These are phyloP conservation scores for Takashimella tepidaria DNA, from an alignment of 1,284 basidiomycete genomes.

Conservation along the genomic window DNA sequence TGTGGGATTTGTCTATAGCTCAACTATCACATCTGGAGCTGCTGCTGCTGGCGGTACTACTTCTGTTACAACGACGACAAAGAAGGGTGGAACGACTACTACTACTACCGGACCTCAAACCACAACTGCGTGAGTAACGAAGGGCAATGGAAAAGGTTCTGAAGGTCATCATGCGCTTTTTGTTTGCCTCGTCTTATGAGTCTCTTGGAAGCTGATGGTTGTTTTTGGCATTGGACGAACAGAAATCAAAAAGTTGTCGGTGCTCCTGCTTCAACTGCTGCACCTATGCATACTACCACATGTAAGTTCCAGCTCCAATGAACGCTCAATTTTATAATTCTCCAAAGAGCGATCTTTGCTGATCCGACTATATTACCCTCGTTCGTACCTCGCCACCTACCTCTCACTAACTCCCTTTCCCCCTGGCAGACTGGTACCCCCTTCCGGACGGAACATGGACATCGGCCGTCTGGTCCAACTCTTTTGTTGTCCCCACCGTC, in stretches of 20 bases:
- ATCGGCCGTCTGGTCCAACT: constrained; percentile 29
- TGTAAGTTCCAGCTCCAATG: no score
- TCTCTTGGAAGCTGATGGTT: constrained; percentile 3
- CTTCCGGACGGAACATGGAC: constrained; percentile 28
- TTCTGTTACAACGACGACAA: neutral
- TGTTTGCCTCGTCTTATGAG: no score
- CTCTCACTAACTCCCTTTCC: neutral
- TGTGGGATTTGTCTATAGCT: neutral
- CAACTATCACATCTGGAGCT: neutral
- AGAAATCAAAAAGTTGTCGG: constrained; percentile 17
- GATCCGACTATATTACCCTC: neutral
- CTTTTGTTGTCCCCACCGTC: constrained; percentile 24
- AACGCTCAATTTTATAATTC: no score
- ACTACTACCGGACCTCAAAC: neutral
- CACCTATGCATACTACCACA: constrained; percentile 31
- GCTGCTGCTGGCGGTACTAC: neutral
- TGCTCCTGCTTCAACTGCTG: constrained; percentile 10
- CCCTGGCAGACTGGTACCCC: constrained; percentile 27
- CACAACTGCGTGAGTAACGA: neutral
- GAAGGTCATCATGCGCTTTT: no score
- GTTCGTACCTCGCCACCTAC: neutral
- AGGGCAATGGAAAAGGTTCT: no score
- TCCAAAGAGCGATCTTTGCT: no score
- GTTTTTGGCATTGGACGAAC: neutral
- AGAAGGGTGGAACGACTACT: neutral